Evolutionary conservation across 495 filamentous ascomycete species (phyloP), one percentile per base, ranked within the genome.

Genomic region (Xylaria bambusicola): DNA sequence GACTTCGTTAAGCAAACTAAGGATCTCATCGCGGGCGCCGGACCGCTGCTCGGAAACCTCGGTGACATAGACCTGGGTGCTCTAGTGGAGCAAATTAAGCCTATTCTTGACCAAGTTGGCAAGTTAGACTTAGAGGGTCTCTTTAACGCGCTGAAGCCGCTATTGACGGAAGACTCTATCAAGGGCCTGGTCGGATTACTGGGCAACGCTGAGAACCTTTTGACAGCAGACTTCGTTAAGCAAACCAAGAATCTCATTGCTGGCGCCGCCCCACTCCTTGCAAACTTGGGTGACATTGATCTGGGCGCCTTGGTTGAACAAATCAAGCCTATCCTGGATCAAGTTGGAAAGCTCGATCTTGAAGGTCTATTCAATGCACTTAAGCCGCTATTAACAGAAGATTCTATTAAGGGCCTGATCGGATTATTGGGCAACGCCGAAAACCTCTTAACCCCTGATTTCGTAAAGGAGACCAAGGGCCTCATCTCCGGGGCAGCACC

Each of bases 31-130:
- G 58, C 50, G n/a, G 75, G 76, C 35, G 72, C 73, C 17, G 65
- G 71, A 46, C 61, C 70, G 12, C 70, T 82, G 1, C 62, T 82
- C n/a, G 75, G 73, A 21, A 65, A 62, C 27, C 68, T 80, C 35
- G 76, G 79, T 40, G 73, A 80, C 60, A 78, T 79, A 6, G 67
- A 75, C n/a, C n/a, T n/a, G n/a, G n/a, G n/a, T n/a, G n/a, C n/a
- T n/a, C n/a, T n/a, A n/a, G n/a, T n/a, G n/a, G n/a, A n/a, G n/a
- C n/a, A n/a, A n/a, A n/a, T n/a, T n/a, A n/a, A n/a, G n/a, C n/a
- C n/a, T n/a, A n/a, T n/a, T 6, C 50, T 61, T 4, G 9, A 40
- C 24, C 41, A 46, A 18, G 66, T 35, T 15, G 42, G 36, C 20
- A 47, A 60, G 29, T 27, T 67, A 36, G 59, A 67, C 31, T 47